These are phyloP conservation scores for Diutina mesorugosa DNA, from an alignment of 1,139 yeast genomes.

Conservation along the genomic window DNA sequence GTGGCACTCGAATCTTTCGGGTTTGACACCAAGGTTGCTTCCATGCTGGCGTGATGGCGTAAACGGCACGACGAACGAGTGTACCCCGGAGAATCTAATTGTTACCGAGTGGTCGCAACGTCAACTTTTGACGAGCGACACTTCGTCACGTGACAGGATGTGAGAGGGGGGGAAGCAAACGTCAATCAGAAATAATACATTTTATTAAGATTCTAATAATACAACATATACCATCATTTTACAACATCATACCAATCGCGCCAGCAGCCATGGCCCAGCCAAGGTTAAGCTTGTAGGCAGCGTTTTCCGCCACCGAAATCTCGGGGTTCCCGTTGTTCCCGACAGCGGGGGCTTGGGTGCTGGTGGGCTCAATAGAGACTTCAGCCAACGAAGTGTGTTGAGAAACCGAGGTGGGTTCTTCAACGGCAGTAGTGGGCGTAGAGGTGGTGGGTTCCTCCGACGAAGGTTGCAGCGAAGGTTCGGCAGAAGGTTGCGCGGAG, in stretches of 20 bases:
- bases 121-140: not conserved
- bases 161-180: too few relatives aligned
- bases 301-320: not conserved
- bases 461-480: not conserved
- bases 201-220: too few relatives aligned
- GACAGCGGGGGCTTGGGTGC: not conserved
- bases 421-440: too few relatives aligned
- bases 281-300: not conserved
- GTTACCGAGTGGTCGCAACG: not conserved
- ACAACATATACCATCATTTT: not conserved
- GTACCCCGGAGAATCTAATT: not conserved
- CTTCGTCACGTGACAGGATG: not conserved
- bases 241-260: not conserved
- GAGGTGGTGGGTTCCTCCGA: not conserved
- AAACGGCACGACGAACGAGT: not conserved
- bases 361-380: not conserved
- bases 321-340: not conserved
- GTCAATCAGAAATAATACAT: not conserved
- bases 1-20: conserved; percentile 35
- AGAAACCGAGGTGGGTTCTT: not conserved
- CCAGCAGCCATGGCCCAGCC: not conserved
- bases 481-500: not conserved
- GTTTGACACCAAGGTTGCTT: not conserved
- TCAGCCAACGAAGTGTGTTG: not conserved
- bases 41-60: not conserved